Evolutionary conservation across 176 grass and related monocot genomes (phyloP).

Genomic region (Zoysia japonica): DNA sequence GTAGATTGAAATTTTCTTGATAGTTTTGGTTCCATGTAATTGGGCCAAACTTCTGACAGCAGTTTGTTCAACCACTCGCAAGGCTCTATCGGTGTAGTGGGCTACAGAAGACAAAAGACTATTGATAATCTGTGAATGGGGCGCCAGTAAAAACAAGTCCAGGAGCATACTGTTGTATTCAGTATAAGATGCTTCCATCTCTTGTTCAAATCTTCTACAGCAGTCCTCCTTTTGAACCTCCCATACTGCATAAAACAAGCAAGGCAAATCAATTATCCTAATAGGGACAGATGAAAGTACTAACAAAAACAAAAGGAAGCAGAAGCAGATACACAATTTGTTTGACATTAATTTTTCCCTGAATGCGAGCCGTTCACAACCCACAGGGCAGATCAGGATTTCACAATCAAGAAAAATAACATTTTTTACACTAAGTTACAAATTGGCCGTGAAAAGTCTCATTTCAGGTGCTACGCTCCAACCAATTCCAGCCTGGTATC

Average conservation of each 20-base stretch:
- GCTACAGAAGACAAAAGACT: slow-evolving; percentile 47
- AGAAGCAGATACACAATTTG: background rate
- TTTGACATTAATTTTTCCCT: background rate
- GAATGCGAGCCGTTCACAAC: background rate
- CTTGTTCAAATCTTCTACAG: slow-evolving; percentile 87
- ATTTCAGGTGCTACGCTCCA: background rate
- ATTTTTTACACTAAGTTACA: background rate
- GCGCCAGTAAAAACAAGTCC: slow-evolving; percentile 27
- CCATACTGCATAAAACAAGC: slow-evolving; percentile 62
- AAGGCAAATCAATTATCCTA: background rate
- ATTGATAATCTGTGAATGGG: slow-evolving; percentile 30
- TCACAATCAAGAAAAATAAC: slow-evolving; percentile 5
- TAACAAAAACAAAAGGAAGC: background rate
- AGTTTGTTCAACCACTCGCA: slow-evolving; percentile 93
- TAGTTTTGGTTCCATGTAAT: slow-evolving; percentile 96
- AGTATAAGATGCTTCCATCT: slow-evolving; percentile 92
- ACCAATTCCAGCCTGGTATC: slow-evolving; percentile 1
- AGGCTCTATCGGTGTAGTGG: slow-evolving; percentile 79
- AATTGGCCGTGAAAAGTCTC: background rate
- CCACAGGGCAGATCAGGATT: background rate
- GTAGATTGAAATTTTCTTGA: slow-evolving; percentile 68
- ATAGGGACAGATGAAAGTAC: background rate
- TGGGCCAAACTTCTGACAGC: slow-evolving; percentile 87
- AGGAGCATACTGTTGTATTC: slow-evolving; percentile 67
- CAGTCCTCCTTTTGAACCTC: slow-evolving; percentile 62